phyloP scores from a whole-genome alignment of 2,329 filamentous ascomycete genomes.

The Pseudogymnoascus sp. region DNA sequence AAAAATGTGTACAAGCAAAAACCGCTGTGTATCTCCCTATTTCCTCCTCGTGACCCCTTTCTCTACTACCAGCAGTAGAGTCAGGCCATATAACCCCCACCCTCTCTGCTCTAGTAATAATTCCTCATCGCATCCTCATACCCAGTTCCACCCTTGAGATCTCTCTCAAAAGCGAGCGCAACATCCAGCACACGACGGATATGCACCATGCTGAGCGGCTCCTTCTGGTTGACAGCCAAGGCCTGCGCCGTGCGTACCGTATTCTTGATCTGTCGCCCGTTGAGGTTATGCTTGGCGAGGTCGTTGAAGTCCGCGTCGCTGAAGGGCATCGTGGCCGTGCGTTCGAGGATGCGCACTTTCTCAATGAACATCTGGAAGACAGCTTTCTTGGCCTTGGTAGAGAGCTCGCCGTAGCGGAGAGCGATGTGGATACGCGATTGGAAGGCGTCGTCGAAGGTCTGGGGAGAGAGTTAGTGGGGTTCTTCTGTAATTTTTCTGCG shows the following conservation, averaged over 20 bases:
- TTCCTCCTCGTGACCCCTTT: background rate
- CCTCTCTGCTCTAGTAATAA: constrained; percentile 46
- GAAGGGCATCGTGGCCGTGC: constrained; percentile 52
- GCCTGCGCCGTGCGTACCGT: constrained; percentile 76
- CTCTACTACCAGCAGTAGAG: background rate
- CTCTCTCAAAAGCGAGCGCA: constrained; percentile 71
- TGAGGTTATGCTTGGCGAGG: constrained; percentile 60
- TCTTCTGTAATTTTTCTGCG: background rate
- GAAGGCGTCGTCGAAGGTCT: constrained; percentile 86
- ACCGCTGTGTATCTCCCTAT: background rate
- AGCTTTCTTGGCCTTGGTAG: constrained; percentile 61
- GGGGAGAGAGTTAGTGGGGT: constrained; percentile 6
- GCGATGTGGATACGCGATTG: constrained; percentile 82
- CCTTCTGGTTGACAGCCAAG: constrained; percentile 66
- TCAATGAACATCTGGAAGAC: constrained; percentile 83
- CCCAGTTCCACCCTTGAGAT: constrained; percentile 72
- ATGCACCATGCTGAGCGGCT: constrained; percentile 67
- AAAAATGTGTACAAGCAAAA: background rate
- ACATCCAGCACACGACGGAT: constrained; percentile 79
- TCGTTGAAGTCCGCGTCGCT: constrained; percentile 57
- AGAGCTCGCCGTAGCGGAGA: constrained; percentile 69
- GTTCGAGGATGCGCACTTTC: constrained; percentile 58
- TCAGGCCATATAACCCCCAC: background rate
- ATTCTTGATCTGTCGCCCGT: constrained; percentile 79
- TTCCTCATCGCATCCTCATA: constrained; percentile 79